phyloP scores from a whole-genome alignment of 208 protist species.

The Leishmania lainsoni region DNA sequence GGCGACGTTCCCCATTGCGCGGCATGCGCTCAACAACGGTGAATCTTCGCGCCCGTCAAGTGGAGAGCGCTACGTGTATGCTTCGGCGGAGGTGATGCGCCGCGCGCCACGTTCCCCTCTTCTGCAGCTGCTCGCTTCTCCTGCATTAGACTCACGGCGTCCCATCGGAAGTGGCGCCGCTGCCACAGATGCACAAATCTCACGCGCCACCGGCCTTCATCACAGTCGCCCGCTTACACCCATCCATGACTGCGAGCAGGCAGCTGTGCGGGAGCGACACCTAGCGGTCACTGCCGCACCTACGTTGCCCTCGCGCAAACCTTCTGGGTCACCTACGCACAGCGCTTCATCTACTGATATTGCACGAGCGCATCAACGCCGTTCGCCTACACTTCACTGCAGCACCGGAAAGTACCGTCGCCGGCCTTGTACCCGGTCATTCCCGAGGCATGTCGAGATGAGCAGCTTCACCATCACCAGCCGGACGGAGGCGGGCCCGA shows the following conservation, averaged over 20 bases:
- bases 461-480: not conserved
- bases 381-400: not conserved
- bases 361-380: not conserved
- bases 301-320: not conserved
- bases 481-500: not conserved
- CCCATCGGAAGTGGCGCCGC: not conserved
- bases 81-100: not conserved
- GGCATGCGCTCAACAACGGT: not conserved
- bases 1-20: not conserved
- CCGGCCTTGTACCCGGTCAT: not conserved
- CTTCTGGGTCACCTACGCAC: not conserved
- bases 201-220: not conserved
- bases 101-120: not conserved
- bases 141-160: not conserved
- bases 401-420: conserved; percentile 2
- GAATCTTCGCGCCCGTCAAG: not conserved
- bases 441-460: not conserved
- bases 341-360: not conserved
- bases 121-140: not conserved
- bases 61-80: not conserved
- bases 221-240: not conserved
- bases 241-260: not conserved
- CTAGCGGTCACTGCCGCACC: not conserved
- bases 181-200: not conserved
- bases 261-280: not conserved